phyloP scores from a whole-genome alignment of 768 basidiomycete genomes.

The Naganishia antarctica region DNA sequence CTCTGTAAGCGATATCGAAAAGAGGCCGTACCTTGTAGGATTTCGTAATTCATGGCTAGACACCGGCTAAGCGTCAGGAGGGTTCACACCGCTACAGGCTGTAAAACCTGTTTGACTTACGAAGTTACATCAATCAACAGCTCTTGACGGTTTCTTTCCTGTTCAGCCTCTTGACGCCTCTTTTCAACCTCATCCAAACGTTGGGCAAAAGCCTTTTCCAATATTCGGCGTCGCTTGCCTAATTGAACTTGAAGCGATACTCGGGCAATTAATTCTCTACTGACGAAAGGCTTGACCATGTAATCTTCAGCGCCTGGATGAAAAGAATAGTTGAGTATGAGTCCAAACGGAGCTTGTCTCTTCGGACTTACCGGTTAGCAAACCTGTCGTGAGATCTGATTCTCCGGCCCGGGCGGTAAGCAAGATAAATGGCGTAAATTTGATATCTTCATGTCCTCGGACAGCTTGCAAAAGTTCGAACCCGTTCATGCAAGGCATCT shows the following conservation, averaged over 20 bases:
- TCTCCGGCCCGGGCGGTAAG: slow-evolving; percentile 31
- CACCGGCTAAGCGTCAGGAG: too few species aligned
- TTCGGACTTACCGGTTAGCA: slow-evolving; percentile 48
- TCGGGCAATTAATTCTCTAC: slow-evolving; percentile 13
- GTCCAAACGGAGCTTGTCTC: neutral
- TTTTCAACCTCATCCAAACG: slow-evolving; percentile 41
- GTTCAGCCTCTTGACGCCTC: slow-evolving; percentile 43
- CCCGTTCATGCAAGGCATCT: slow-evolving; percentile 49
- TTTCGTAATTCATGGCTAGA: slow-evolving; percentile 45
- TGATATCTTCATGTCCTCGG: neutral
- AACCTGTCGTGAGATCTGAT: slow-evolving; percentile 50
- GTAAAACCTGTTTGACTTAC: slow-evolving; percentile 30
- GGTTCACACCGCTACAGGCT: too few species aligned
- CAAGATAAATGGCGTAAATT: slow-evolving; percentile 33
- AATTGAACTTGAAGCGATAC: slow-evolving; percentile 42
- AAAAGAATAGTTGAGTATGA: neutral
- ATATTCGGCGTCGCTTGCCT: slow-evolving; percentile 45
- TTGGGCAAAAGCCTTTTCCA: slow-evolving; percentile 40
- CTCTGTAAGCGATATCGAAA: slow-evolving; percentile 22
- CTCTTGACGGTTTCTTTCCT: slow-evolving; percentile 50
- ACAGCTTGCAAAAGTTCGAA: slow-evolving; percentile 32
- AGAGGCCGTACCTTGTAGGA: slow-evolving; percentile 29
- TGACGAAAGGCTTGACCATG: slow-evolving; percentile 51
- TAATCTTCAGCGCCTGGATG: slow-evolving; percentile 33
- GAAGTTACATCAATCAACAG: slow-evolving; percentile 52